Conservation (phyloP, 306 rosid species). For the Begonia fuchsioides region DNA sequence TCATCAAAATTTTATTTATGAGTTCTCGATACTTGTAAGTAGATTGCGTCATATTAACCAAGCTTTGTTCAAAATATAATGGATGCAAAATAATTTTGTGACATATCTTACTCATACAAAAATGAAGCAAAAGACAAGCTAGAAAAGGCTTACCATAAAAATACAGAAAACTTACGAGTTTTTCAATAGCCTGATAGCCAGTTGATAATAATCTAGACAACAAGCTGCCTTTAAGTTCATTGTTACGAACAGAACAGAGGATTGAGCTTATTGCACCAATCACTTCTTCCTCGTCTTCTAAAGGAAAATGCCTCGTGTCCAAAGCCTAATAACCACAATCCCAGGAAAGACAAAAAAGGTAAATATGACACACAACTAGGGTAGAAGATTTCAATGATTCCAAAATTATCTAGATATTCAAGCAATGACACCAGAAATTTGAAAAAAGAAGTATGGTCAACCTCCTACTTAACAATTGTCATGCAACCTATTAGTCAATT, state of each 20-base stretch:
- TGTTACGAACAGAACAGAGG: slow-evolving; percentile 67
- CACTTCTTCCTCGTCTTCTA: slow-evolving; percentile 95
- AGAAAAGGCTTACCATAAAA: too few species aligned
- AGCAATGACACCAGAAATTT: neutral
- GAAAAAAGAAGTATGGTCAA: neutral
- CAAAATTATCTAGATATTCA: neutral
- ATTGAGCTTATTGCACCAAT: slow-evolving; percentile 68
- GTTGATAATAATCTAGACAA: slow-evolving; percentile 77
- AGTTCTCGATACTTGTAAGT: too few species aligned
- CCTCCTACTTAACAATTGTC: too few species aligned
- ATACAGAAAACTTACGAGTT: slow-evolving; percentile 51
- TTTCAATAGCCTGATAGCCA: slow-evolving; percentile 78
- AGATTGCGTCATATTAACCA: too few species aligned
- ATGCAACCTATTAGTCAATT: too few species aligned
- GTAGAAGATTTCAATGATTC: neutral
- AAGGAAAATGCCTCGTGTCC: slow-evolving; percentile 69
- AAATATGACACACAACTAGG: neutral
- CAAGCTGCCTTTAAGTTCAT: slow-evolving; percentile 68
- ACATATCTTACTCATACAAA: too few species aligned
- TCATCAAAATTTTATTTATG: too few species aligned
- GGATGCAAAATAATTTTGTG: too few species aligned
- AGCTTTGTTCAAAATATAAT: too few species aligned
- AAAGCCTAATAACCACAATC: slow-evolving; percentile 33
- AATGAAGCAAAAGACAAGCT: too few species aligned
- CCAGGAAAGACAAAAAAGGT: neutral